phyloP scores from a whole-genome alignment of 2,329 filamentous ascomycete genomes.

The Colletotrichum cuscutae region DNA sequence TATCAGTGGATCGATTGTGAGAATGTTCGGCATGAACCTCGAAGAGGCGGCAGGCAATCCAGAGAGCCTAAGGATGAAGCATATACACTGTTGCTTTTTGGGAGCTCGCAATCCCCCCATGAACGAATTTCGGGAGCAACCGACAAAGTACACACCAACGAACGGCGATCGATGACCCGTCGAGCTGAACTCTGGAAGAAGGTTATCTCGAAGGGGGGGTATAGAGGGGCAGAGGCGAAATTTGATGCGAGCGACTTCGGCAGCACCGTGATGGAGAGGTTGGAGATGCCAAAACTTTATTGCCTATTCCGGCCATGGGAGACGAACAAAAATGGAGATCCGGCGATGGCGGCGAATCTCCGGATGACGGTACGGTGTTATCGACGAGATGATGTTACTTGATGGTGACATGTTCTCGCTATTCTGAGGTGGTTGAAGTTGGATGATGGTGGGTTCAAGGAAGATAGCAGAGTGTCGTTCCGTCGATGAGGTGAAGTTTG shows the following conservation, averaged over 20 bases:
- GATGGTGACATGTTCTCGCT: not conserved
- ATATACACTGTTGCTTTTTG: not conserved
- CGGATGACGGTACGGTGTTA: not conserved
- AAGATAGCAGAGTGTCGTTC: not conserved
- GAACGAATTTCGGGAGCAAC: not conserved
- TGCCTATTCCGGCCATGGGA: not conserved
- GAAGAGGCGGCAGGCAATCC: not conserved
- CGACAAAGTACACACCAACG: not conserved
- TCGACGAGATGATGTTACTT: not conserved
- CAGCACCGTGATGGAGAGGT: not conserved
- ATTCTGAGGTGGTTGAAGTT: not conserved
- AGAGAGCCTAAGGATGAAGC: not conserved
- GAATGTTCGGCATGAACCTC: not conserved
- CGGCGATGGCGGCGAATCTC: not conserved
- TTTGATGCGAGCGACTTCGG: conserved; percentile 16
- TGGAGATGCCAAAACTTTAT: conserved; percentile 13
- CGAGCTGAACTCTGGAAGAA: not conserved
- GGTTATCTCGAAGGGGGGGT: conserved; percentile 1
- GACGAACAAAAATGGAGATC: not conserved
- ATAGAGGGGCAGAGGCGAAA: not conserved
- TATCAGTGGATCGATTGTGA: not conserved
- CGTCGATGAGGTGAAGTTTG: not conserved
- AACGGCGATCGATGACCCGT: not conserved
- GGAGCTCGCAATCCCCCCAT: not conserved
- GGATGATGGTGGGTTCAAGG: not conserved